Evolutionary conservation across 2,329 filamentous ascomycete species (phyloP).

Genomic region (Aureobasidium pullulans): DNA sequence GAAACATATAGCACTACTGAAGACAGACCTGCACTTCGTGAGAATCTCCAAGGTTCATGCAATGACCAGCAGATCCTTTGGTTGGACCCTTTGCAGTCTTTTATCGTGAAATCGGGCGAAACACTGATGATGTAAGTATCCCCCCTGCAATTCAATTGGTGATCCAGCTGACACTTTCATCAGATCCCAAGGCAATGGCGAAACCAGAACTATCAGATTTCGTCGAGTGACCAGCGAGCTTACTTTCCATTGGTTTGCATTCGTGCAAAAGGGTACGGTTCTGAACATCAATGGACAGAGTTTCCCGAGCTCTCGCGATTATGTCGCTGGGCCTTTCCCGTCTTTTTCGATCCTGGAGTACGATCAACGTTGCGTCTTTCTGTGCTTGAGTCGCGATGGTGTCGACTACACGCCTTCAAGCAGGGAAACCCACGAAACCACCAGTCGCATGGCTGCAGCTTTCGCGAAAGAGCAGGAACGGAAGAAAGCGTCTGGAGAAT

Average conservation of each 20-base stretch:
- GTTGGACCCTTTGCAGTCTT: background rate
- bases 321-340: background rate
- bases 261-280: background rate
- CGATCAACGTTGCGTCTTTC: background rate
- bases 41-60: background rate
- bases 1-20: background rate
- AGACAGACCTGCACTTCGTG: background rate
- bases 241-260: background rate
- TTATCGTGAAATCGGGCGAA: background rate
- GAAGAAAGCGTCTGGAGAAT: background rate
- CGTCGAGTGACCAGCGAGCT: background rate
- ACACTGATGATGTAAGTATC: background rate
- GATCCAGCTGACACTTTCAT: background rate
- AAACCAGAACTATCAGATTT: background rate
- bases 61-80: background rate
- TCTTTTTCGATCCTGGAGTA: background rate
- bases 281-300: background rate
- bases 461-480: background rate
- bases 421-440: background rate
- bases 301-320: background rate
- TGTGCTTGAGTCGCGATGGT: background rate
- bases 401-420: background rate
- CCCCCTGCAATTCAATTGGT: background rate
- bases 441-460: background rate
- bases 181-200: background rate